Evolutionary conservation across 2,329 filamentous ascomycete genomes (phyloP).

Genomic region (Claviceps paspali): DNA sequence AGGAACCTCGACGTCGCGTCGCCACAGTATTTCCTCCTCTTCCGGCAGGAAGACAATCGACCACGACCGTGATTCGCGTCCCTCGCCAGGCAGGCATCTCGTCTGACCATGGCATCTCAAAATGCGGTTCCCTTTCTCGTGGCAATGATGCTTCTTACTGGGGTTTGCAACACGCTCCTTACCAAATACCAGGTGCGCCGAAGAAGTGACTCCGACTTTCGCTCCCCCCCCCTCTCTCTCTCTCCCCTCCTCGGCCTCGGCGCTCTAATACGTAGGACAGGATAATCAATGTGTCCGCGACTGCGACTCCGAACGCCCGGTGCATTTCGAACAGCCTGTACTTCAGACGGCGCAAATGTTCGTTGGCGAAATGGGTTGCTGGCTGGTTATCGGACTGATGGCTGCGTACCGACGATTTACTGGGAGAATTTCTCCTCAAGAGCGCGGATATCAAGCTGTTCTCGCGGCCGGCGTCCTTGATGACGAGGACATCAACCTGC

Average conservation of each 20-base stretch:
- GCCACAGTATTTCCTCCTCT: no score
- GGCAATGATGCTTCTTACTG: constrained; percentile 90
- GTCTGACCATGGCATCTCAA: constrained; percentile 56
- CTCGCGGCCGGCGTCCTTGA: constrained; percentile 26
- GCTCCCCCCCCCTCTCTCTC: neutral
- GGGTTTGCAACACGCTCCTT: constrained; percentile 90
- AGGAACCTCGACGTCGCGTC: no score
- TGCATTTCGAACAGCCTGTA: constrained; percentile 83
- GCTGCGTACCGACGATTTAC: constrained; percentile 47
- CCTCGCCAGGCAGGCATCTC: neutral
- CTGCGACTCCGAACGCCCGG: constrained; percentile 57
- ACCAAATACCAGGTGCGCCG: constrained; percentile 79
- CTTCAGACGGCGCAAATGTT: constrained; percentile 98
- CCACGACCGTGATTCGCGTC: neutral
- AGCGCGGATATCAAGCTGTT: constrained; percentile 52
- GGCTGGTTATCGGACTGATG: constrained; percentile 68
- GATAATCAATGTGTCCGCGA: constrained; percentile 95
- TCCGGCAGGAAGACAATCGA: neutral
- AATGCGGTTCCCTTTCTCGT: constrained; percentile 71
- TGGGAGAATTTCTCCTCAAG: constrained; percentile 25
- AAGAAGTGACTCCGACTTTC: neutral
- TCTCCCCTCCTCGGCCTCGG: no score
- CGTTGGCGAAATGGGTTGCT: constrained; percentile 88
- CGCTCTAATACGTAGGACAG: constrained; percentile 24
- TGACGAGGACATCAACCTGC: constrained; percentile 10